These are phyloP conservation scores for Linum trigynum DNA, from an alignment of 345 rosid genomes.

Conservation along the genomic window DNA sequence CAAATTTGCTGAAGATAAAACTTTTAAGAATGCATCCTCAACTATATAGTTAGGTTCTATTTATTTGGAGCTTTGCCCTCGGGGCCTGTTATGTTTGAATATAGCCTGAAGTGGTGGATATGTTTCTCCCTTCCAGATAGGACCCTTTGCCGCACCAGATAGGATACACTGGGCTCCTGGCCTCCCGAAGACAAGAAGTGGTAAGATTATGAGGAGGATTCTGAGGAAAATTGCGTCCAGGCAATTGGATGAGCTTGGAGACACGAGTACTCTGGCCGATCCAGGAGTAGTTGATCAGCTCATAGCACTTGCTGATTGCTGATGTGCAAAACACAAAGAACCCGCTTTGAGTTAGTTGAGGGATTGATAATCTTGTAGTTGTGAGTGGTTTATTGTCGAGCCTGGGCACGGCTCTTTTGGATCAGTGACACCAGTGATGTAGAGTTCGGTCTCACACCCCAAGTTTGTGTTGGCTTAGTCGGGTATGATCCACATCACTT, in stretches of 20 bases:
- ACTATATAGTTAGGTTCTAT: neutral
- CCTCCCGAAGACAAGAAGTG: conserved; percentile 93
- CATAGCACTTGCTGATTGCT: conserved; percentile 56
- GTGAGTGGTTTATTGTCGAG: neutral
- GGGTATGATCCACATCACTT: no score
- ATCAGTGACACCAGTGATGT: neutral
- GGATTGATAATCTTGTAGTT: no score
- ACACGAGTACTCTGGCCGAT: conserved; percentile 86
- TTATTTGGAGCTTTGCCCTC: neutral
- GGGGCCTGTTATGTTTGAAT: neutral
- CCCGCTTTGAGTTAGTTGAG: neutral
- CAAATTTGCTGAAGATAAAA: neutral
- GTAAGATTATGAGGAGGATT: conserved; percentile 95
- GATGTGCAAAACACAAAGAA: conserved; percentile 1
- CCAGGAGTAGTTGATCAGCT: conserved; percentile 75
- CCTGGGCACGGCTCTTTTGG: neutral
- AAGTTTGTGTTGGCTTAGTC: no score
- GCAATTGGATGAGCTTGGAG: conserved; percentile 79
- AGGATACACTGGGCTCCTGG: conserved; percentile 88
- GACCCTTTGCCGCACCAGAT: conserved; percentile 95
- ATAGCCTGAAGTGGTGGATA: neutral
- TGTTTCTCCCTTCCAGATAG: conserved; percentile 41
- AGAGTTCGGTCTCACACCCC: neutral
- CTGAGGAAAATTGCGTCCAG: conserved; percentile 78
- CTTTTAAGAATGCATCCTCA: neutral